These are phyloP conservation scores for Aspergillus taichungensis DNA, from an alignment of 495 filamentous ascomycete genomes.

Conservation along the genomic window DNA sequence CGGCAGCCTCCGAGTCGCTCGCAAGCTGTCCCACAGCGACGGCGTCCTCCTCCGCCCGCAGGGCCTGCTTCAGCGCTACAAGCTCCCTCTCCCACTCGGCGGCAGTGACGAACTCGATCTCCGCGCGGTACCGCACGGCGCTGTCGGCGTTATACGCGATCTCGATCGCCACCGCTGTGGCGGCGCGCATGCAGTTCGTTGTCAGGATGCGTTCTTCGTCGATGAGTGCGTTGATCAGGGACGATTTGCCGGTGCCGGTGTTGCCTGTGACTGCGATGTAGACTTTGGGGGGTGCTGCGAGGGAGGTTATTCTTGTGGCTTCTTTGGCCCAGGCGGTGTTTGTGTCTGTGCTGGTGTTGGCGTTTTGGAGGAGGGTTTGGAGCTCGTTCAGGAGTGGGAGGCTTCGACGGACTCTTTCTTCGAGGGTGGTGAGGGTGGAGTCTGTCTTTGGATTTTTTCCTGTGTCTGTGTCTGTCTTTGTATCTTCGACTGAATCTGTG, in stretches of 20 bases:
- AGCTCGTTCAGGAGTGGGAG: not conserved
- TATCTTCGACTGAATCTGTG: too few relatives aligned
- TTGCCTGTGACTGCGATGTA: conserved; percentile 51
- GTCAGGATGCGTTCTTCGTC: conserved; percentile 46
- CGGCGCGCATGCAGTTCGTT: conserved; percentile 54
- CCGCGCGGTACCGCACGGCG: conserved; percentile 44
- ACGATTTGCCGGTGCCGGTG: conserved; percentile 53
- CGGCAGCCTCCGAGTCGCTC: conserved; percentile 41
- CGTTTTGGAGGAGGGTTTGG: not conserved
- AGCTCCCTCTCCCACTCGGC: conserved; percentile 54
- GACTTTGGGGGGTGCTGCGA: conserved; percentile 28
- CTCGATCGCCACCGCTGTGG: conserved; percentile 58
- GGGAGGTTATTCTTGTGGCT: not conserved
- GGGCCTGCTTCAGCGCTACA: conserved; percentile 35
- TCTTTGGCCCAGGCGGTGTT: conserved; percentile 2
- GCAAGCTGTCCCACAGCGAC: conserved; percentile 35
- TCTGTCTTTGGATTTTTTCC: not conserved
- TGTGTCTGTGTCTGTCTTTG: too few relatives aligned
- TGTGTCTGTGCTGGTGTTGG: not conserved
- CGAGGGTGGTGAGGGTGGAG: not conserved
- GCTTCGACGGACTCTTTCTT: not conserved
- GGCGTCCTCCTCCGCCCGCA: conserved; percentile 37
- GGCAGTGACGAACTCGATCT: conserved; percentile 51
- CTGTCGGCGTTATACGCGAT: conserved; percentile 53
- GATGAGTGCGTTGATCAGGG: conserved; percentile 50